These are phyloP conservation scores for Alisma plantagoaquatica DNA, from an alignment of 106 monocot species.

Conservation along the genomic window DNA sequence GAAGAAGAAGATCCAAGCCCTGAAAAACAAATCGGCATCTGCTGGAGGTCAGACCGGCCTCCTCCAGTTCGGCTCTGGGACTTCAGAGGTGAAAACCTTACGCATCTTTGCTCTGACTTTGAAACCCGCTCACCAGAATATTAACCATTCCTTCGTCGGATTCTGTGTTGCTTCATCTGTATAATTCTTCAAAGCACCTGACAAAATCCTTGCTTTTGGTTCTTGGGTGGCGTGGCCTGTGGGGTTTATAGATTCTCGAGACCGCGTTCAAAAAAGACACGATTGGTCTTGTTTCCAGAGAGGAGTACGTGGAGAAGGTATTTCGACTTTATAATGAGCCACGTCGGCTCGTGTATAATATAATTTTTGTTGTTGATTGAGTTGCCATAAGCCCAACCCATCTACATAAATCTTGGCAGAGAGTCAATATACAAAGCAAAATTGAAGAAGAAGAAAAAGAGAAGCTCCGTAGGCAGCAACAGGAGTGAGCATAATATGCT, in stretches of 20 bases:
- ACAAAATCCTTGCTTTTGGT: too few relatives aligned
- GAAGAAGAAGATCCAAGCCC: slow-evolving; percentile 85
- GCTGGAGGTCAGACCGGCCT: slow-evolving; percentile 70
- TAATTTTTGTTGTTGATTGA: too few relatives aligned
- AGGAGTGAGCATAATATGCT: slow-evolving; percentile 49
- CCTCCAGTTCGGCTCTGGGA: slow-evolving; percentile 98
- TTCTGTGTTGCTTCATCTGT: not conserved
- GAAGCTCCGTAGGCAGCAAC: slow-evolving; percentile 86
- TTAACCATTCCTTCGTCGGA: not conserved
- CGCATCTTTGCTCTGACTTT: not conserved
- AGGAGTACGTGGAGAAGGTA: slow-evolving; percentile 99
- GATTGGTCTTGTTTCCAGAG: slow-evolving; percentile 92
- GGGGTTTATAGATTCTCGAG: slow-evolving; percentile 74
- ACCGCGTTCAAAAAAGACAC: slow-evolving; percentile 99
- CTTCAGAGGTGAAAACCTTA: slow-evolving; percentile 56
- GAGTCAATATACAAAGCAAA: slow-evolving; percentile 92
- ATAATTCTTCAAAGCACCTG: too few relatives aligned
- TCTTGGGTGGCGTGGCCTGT: too few relatives aligned
- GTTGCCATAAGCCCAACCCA: too few relatives aligned
- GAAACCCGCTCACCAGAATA: not conserved
- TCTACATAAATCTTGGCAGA: too few relatives aligned
- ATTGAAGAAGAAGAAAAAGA: slow-evolving; percentile 99
- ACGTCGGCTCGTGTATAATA: too few relatives aligned
- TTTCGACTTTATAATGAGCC: too few relatives aligned
- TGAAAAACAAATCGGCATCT: slow-evolving; percentile 85